phyloP scores from a whole-genome alignment of 768 basidiomycete species.

The Hortiboletus campestris region DNA sequence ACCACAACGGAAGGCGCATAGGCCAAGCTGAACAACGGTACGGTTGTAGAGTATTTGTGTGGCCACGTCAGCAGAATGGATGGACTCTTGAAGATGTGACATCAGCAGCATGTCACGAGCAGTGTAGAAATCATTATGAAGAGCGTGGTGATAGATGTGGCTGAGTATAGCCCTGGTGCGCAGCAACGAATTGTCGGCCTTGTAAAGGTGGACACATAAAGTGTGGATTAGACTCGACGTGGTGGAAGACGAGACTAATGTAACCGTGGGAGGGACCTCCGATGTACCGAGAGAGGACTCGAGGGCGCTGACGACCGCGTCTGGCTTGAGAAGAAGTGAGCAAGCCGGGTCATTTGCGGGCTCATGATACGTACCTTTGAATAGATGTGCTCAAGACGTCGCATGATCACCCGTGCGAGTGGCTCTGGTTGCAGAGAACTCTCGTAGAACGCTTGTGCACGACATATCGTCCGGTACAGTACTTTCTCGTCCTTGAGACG shows the following conservation, averaged over 20 bases:
- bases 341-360: not conserved
- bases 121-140: constrained; percentile 95
- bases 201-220: constrained; percentile 91
- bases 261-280: constrained; percentile 60
- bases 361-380: constrained; percentile 65
- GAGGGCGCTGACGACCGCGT: constrained; percentile 86
- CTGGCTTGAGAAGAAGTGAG: constrained; percentile 59
- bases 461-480: constrained; percentile 90
- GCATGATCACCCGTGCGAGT: constrained; percentile 86
- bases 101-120: constrained; percentile 98
- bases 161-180: constrained; percentile 96
- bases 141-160: constrained; percentile 96
- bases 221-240: constrained; percentile 82
- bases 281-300: constrained; percentile 65
- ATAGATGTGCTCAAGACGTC: constrained; percentile 96
- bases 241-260: constrained; percentile 50
- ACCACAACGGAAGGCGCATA: constrained; percentile 95
- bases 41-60: constrained; percentile 99
- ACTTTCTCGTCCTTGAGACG: constrained; percentile 94
- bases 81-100: constrained; percentile 97
- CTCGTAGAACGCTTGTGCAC: constrained; percentile 91
- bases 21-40: constrained; percentile 93
- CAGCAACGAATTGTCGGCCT: constrained; percentile 83
- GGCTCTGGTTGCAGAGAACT: constrained; percentile 72
- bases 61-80: constrained; percentile 92